Evolutionary conservation across 768 basidiomycete genomes (phyloP), one percentile per base, ranked within the genome.

Genomic region (Kwoniella dejecticola): DNA sequence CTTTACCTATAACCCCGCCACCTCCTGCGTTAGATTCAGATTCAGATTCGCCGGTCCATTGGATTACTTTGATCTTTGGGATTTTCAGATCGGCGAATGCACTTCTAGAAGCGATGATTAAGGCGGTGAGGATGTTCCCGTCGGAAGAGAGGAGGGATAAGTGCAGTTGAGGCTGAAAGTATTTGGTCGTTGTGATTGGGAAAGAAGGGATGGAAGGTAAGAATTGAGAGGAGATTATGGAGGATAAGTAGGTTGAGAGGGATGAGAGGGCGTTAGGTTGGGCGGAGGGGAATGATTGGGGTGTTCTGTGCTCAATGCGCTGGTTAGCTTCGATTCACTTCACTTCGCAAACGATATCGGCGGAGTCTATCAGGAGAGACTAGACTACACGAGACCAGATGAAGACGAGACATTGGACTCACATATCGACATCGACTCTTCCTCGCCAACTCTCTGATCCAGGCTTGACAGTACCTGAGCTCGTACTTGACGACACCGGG

Each of bases 381-480:
- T n/a, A n/a, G n/a, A n/a, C n/a, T n/a, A n/a, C n/a, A n/a, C n/a
- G n/a, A n/a, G n/a, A n/a, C n/a, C n/a, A n/a, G n/a, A n/a, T n/a
- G 15, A 36, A 15, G 33, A 15, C 7, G 33, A 7, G 15, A 36
- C 7, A 36, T 42, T 42, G 11, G 6, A 64, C 77, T 68, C 55
- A 78, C 77, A 79, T 71, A 62, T 79, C 77, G 36, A 79, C 77
- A 27, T 77, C 76, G 17, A 79, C 73, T 29, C 55, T 67, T 17
- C 66, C 62, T 52, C 71, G 65, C 71, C 76, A 77, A 15, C 66
- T 63, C 24, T 69, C 68, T 8, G n/a, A n/a, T n/a, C n/a, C n/a
- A n/a, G n/a, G n/a, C n/a, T n/a, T n/a, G n/a, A n/a, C n/a, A n/a
- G 47, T 62, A 13, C 66, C 65, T 21, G 44, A 50, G 31, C 21